These are phyloP conservation scores for Penicillium simplicissimum DNA, from an alignment of 495 filamentous ascomycete species.

Conservation along the genomic window DNA sequence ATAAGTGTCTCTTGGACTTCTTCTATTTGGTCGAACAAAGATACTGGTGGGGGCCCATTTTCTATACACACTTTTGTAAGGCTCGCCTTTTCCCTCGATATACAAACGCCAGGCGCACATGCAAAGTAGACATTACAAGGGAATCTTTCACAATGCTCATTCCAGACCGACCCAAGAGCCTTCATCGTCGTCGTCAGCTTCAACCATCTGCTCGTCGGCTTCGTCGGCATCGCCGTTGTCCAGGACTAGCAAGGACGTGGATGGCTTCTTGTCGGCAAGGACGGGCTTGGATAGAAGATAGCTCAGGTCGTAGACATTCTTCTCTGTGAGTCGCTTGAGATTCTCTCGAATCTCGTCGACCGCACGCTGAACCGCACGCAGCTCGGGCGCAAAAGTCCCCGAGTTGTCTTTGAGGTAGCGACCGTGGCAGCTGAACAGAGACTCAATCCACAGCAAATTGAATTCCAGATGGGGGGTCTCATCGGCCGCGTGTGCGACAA, in stretches of 20 bases:
- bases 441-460: conserved; percentile 87
- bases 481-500: conserved; percentile 84
- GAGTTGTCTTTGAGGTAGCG: conserved; percentile 77
- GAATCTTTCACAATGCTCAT: conserved; percentile 29
- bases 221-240: conserved; percentile 29
- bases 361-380: conserved; percentile 75
- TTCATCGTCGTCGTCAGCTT: conserved; percentile 41
- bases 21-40: background rate
- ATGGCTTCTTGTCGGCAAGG: conserved; percentile 37
- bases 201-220: conserved; percentile 37
- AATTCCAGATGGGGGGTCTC: conserved; percentile 92
- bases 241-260: conserved; percentile 29
- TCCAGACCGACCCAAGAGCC: conserved; percentile 45
- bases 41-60: background rate
- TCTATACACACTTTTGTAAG: conserved; percentile 23
- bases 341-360: conserved; percentile 75
- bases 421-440: conserved; percentile 79
- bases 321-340: conserved; percentile 73
- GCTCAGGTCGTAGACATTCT: conserved; percentile 82
- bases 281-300: conserved; percentile 63
- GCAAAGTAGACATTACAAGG: conserved; percentile 39
- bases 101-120: conserved; percentile 49
- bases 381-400: conserved; percentile 73
- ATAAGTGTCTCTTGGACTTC: background rate
- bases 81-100: conserved; percentile 22